These are phyloP conservation scores for Globisporangium ultimum DNA, from an alignment of 352 stramenopile genomes.

Conservation along the genomic window DNA sequence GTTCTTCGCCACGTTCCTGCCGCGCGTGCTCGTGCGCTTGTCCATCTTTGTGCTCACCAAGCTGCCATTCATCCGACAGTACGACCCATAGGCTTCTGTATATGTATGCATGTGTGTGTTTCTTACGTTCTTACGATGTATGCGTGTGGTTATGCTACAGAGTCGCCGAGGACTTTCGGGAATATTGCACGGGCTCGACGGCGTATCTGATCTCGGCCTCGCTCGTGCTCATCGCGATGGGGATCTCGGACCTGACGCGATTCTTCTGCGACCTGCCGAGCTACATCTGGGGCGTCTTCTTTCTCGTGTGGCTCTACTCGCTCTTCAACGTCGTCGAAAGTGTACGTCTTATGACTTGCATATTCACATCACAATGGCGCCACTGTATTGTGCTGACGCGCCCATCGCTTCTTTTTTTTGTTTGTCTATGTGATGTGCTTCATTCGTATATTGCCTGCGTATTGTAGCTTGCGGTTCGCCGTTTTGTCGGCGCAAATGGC, in stretches of 20 bases:
- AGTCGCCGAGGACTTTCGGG: conserved; percentile 70
- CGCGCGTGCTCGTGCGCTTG: conserved; percentile 76
- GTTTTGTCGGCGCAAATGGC: conserved; percentile 74
- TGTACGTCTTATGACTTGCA: conserved; percentile 30
- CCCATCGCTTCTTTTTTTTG: not conserved
- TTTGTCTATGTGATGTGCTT: conserved; percentile 6
- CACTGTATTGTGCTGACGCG: not conserved
- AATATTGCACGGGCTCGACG: conserved; percentile 72
- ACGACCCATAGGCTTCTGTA: conserved; percentile 10
- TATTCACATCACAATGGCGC: not conserved
- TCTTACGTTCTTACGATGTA: not conserved
- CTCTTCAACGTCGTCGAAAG: conserved; percentile 87
- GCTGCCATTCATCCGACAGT: conserved; percentile 82
- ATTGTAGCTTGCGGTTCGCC: conserved; percentile 60
- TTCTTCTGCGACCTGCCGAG: conserved; percentile 78
- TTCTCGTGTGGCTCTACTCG: conserved; percentile 87
- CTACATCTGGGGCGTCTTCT: conserved; percentile 89
- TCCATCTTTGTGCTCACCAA: conserved; percentile 87
- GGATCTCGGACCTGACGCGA: conserved; percentile 41
- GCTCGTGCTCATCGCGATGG: conserved; percentile 63
- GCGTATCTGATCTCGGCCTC: conserved; percentile 82
- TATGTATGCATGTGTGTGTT: not conserved
- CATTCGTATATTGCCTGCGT: conserved; percentile 1
- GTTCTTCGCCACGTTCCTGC: conserved; percentile 87
- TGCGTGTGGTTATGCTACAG: not conserved